phyloP scores from a whole-genome alignment of 805 yeast genomes.

The Diddensiella santjacobensis region DNA sequence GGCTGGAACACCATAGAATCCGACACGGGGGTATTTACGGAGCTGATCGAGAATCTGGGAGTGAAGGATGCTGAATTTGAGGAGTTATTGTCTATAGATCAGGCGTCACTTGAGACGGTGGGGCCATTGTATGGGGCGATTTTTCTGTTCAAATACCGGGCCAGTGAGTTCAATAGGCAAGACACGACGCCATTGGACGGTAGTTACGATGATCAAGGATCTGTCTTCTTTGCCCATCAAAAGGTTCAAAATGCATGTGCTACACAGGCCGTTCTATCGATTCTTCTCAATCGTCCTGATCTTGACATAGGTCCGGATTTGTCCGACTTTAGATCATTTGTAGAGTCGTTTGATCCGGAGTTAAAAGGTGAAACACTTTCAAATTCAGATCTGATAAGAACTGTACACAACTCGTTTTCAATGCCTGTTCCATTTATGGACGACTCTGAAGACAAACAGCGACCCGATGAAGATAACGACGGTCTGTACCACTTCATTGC shows the following conservation, averaged over 20 bases:
- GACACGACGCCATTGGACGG: constrained; percentile 41
- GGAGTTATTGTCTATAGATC: constrained; percentile 53
- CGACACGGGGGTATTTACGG: constrained; percentile 65
- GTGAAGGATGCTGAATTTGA: constrained; percentile 53
- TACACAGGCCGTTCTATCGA: constrained; percentile 64
- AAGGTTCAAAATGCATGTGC: constrained; percentile 68
- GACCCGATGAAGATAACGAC: constrained; percentile 42
- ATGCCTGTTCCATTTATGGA: constrained; percentile 50
- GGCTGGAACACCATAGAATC: constrained; percentile 64
- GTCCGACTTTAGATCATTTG: constrained; percentile 46
- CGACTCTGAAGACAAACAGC: constrained; percentile 31
- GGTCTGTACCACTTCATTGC: constrained; percentile 62
- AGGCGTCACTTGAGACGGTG: constrained; percentile 28
- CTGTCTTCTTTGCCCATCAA: constrained; percentile 58
- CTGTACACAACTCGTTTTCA: constrained; percentile 59
- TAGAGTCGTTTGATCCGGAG: constrained; percentile 50
- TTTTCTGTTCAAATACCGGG: constrained; percentile 58
- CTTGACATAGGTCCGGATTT: constrained; percentile 50
- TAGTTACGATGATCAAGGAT: constrained; percentile 32
- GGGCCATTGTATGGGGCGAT: constrained; percentile 55
- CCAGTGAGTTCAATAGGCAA: constrained; percentile 29
- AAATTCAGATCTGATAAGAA: constrained; percentile 53
- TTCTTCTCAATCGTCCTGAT: constrained; percentile 44
- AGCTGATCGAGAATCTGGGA: constrained; percentile 53
- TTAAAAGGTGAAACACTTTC: constrained; percentile 59